Percentiles rank a stretch among this genome's conserved stretches.
Conservation (phyloP, 2,329 filamentous ascomycete genomes). For the Fusarium pseudoanthophilum region DNA sequence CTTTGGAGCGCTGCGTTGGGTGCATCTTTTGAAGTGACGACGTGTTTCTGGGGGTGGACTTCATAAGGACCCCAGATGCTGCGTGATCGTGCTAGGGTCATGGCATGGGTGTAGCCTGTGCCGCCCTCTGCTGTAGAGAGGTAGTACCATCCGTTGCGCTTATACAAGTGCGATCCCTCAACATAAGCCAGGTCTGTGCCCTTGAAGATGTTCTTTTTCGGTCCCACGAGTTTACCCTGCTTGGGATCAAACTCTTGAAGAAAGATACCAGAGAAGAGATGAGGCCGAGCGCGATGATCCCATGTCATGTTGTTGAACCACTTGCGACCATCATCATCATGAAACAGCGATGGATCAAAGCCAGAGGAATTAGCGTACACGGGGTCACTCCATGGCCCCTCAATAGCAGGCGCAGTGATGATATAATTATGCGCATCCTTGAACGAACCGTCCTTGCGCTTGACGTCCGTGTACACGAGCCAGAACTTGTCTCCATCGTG, state of each 20-base stretch:
- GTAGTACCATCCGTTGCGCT: conserved; percentile 68
- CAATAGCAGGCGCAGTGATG: conserved; percentile 62
- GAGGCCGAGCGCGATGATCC: conserved; percentile 62
- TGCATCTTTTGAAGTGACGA: conserved; percentile 64
- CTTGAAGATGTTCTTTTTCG: conserved; percentile 63
- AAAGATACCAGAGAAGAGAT: conserved; percentile 65
- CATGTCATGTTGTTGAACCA: conserved; percentile 68
- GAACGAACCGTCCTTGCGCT: conserved; percentile 73
- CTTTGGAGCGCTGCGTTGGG: conserved; percentile 62
- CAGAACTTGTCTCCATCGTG: conserved; percentile 70
- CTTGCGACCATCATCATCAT: conserved; percentile 65
- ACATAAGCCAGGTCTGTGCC: conserved; percentile 66
- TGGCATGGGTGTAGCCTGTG: conserved; percentile 69
- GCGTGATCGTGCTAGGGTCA: conserved; percentile 65
- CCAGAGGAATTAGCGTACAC: conserved; percentile 69
- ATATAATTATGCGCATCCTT: conserved; percentile 74
- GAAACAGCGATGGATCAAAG: conserved; percentile 71
- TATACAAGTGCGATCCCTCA: conserved; percentile 69
- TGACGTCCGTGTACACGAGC: conserved; percentile 74
- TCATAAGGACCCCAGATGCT: conserved; percentile 71
- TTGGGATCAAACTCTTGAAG: conserved; percentile 67
- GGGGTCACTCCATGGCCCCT: conserved; percentile 71
- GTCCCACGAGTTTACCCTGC: conserved; percentile 63
- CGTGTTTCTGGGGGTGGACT: conserved; percentile 65
- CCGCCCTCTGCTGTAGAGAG: conserved; percentile 69